phyloP scores from a whole-genome alignment of 495 filamentous ascomycete genomes.

The Lasiosphaeris hirsuta region DNA sequence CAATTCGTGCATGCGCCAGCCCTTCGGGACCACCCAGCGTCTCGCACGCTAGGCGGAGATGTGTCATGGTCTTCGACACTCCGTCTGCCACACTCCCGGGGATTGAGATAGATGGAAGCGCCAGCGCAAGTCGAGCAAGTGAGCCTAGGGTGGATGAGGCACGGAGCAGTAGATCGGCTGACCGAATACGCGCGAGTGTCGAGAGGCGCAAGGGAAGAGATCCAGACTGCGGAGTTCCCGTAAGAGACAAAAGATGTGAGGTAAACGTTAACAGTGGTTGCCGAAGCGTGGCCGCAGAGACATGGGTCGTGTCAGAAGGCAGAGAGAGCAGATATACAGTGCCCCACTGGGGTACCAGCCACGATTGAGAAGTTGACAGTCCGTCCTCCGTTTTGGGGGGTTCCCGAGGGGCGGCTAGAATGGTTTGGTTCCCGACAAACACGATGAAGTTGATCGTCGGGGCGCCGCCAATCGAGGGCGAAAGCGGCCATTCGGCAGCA shows the following conservation, averaged over 20 bases:
- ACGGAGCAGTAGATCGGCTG: conserved; percentile 81
- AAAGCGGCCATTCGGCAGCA: conserved; percentile 94
- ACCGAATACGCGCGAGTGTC: conserved; percentile 76
- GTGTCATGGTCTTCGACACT: conserved; percentile 72
- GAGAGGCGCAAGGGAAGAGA: conserved; percentile 79
- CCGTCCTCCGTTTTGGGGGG: conserved; percentile 55
- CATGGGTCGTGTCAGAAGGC: conserved; percentile 37
- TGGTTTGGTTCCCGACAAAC: conserved; percentile 63
- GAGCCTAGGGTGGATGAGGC: conserved; percentile 94
- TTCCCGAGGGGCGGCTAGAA: conserved; percentile 22
- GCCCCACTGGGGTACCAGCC: conserved; percentile 97
- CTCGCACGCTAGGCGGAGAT: conserved; percentile 72
- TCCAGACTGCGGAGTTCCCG: conserved; percentile 79
- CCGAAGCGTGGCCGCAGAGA: conserved; percentile 55
- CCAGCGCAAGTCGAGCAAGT: conserved; percentile 77
- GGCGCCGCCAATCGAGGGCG: conserved; percentile 86
- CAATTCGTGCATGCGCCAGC: conserved; percentile 74
- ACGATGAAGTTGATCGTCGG: conserved; percentile 95
- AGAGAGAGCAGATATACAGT: conserved; percentile 79
- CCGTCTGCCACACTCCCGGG: conserved; percentile 81
- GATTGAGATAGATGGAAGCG: conserved; percentile 86
- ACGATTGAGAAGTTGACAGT: conserved; percentile 71
- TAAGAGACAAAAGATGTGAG: conserved; percentile 83
- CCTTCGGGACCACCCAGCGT: conserved; percentile 59
- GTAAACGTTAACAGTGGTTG: conserved; percentile 86